phyloP scores from a whole-genome alignment of 2,329 filamentous ascomycete species.

The Aspergillus cejpii region DNA sequence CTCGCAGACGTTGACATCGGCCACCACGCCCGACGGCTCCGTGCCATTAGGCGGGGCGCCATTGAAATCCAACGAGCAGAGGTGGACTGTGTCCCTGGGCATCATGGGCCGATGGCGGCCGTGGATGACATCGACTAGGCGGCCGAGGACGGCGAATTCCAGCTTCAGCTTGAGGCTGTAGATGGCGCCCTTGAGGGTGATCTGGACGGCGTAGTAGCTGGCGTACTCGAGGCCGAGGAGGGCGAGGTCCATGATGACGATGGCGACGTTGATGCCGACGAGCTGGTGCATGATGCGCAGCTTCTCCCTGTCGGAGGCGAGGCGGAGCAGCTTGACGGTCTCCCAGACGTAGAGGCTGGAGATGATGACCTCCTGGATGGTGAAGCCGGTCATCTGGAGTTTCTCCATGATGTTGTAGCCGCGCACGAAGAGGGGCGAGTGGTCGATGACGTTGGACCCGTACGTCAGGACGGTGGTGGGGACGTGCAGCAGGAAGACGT shows the following conservation, averaged over 20 bases:
- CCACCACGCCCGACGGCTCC: slow-evolving; percentile 1
- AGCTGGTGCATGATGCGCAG: slow-evolving; percentile 41
- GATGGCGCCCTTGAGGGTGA: slow-evolving; percentile 37
- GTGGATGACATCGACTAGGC: slow-evolving; percentile 38
- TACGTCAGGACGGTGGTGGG: slow-evolving; percentile 52
- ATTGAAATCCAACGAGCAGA: slow-evolving; percentile 15
- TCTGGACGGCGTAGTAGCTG: slow-evolving; percentile 37
- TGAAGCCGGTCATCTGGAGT: slow-evolving; percentile 42
- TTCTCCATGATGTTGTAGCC: slow-evolving; percentile 44
- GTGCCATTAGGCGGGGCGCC: slow-evolving; percentile 6
- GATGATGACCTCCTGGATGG: slow-evolving; percentile 43
- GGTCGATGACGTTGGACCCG: slow-evolving; percentile 30
- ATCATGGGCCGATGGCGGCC: slow-evolving; percentile 20
- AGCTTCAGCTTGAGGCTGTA: slow-evolving; percentile 44
- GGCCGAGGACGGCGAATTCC: slow-evolving; percentile 51
- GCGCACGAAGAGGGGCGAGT: slow-evolving; percentile 24
- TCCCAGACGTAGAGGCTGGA: slow-evolving; percentile 50
- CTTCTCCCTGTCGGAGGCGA: slow-evolving; percentile 24
- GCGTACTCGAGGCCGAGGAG: slow-evolving; percentile 39
- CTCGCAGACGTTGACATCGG: slow-evolving; percentile 1
- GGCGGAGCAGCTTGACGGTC: slow-evolving; percentile 44
- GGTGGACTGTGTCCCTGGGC: slow-evolving; percentile 19
- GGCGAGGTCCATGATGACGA: slow-evolving; percentile 43
- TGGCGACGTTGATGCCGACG: slow-evolving; percentile 42
- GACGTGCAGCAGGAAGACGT: slow-evolving; percentile 49